Base-by-base conservation (phyloP, 768 basidiomycete species). In the Coprinopsis sp. region DNA sequence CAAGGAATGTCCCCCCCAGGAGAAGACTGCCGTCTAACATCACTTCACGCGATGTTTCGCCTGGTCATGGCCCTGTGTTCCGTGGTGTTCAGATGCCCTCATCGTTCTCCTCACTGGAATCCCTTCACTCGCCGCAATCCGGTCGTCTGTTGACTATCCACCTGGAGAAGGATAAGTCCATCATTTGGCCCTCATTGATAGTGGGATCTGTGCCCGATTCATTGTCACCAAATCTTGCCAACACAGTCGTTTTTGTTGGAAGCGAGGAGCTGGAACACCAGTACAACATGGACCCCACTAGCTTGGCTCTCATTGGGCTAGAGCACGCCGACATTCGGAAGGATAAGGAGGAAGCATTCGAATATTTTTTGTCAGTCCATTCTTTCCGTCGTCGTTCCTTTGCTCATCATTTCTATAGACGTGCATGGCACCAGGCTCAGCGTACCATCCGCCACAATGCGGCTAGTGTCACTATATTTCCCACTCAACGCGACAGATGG, bases 221-320 rank as follows among this genome's bases (percentile, higher is more conserved):
- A 10, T 59, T 87, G 4, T 78, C 82, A 0, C 75, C 81, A 3
- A 69, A 63, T 42, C 61, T 74, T 16, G 64, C 73, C 3, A 72
- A 75, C 44, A 73, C 81, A 1, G 67, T 79, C 27, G 69, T 79
- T 6, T 78, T 80, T 59, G 70, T 78, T 43, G 63, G 72, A 23
- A 73, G 61, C 49, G 71, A 68, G 43, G 74, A 72, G 46, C 62
- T 69, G 44, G 86, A 89, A 48, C 72, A 77, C 37, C 74, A 77
- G 55, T 91, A 85, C 54, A 90, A 91, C 54, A 88, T 91, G 85
- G 88, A 91, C 60, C 81, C 88, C 1, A 91, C 88, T 12, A 90
- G 87, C 63, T 67, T 91, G 22, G 79, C 82, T 1, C 64, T 90
- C 44, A 74, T 81, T 50, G 88, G 76, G 7, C 66, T 88, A 33